Evolutionary conservation across 106 monocot genomes (phyloP).

Genomic region (Dendrobium nobile): DNA sequence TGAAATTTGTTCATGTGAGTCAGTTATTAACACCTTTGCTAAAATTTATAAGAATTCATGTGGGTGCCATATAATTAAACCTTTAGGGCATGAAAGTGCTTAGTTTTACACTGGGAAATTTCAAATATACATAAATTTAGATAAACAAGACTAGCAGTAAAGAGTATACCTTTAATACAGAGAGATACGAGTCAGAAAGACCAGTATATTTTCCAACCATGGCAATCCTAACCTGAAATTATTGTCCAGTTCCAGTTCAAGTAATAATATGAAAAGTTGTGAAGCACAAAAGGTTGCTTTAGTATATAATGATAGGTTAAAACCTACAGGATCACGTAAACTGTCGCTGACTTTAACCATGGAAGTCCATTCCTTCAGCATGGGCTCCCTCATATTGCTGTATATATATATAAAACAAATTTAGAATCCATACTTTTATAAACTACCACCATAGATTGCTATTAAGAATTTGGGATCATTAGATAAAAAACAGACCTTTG

Average conservation of each 20-base stretch:
- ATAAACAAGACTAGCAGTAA: neutral
- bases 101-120: neutral
- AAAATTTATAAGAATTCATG: neutral
- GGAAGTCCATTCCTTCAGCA: slow-evolving; percentile 43
- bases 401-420: slow-evolving; percentile 3
- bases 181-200: slow-evolving; percentile 63
- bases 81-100: neutral
- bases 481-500: slow-evolving; percentile 24
- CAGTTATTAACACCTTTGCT: neutral
- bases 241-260: neutral
- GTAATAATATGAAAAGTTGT: neutral
- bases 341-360: slow-evolving; percentile 44
- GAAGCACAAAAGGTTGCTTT: neutral
- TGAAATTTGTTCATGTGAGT: slow-evolving; percentile 16
- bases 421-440: neutral
- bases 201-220: slow-evolving; percentile 68
- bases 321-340: slow-evolving; percentile 35
- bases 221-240: slow-evolving; percentile 51
- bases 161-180: slow-evolving; percentile 48
- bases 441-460: neutral
- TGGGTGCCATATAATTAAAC: neutral
- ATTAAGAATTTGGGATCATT: neutral
- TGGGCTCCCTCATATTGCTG: slow-evolving; percentile 28
- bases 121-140: neutral
- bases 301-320: neutral